phyloP scores from a whole-genome alignment of 2,329 filamentous ascomycete genomes.

The Alternaria sp. region DNA sequence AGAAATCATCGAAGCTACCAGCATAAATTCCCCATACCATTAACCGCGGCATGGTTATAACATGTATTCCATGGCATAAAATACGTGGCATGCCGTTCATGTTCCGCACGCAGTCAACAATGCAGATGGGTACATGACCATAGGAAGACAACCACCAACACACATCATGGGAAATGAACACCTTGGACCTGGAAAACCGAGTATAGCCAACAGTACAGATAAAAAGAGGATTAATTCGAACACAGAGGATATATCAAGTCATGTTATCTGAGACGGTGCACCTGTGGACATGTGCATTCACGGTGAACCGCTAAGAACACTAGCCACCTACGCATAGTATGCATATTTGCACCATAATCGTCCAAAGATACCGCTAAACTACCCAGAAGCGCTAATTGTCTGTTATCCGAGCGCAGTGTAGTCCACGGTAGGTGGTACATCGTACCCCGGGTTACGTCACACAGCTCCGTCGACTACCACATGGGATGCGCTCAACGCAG shows the following conservation, averaged over 20 bases:
- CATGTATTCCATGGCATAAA: not conserved
- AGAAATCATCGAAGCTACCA: too few species aligned
- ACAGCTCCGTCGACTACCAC: not conserved
- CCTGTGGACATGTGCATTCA: not conserved
- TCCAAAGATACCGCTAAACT: not conserved
- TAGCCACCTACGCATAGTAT: not conserved
- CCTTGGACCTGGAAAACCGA: not conserved
- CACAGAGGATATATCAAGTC: not conserved
- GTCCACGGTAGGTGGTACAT: not conserved
- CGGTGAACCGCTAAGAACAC: not conserved
- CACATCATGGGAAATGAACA: not conserved
- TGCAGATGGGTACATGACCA: not conserved
- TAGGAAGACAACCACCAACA: not conserved
- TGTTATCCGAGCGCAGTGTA: not conserved
- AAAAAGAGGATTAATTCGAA: not conserved
- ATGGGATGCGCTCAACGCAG: not conserved
- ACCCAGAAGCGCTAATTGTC: not conserved
- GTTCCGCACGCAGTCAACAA: not conserved
- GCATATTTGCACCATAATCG: not conserved
- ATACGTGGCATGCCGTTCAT: not conserved
- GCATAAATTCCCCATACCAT: too few species aligned
- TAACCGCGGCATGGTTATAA: not conserved
- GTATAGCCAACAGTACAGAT: not conserved
- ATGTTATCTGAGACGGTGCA: not conserved
- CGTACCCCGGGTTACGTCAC: not conserved